Percentiles rank a stretch among this genome's conserved stretches.
Evolutionary conservation across 495 filamentous ascomycete genomes (phyloP).

Genomic region (Achaetomiella virescens): DNA sequence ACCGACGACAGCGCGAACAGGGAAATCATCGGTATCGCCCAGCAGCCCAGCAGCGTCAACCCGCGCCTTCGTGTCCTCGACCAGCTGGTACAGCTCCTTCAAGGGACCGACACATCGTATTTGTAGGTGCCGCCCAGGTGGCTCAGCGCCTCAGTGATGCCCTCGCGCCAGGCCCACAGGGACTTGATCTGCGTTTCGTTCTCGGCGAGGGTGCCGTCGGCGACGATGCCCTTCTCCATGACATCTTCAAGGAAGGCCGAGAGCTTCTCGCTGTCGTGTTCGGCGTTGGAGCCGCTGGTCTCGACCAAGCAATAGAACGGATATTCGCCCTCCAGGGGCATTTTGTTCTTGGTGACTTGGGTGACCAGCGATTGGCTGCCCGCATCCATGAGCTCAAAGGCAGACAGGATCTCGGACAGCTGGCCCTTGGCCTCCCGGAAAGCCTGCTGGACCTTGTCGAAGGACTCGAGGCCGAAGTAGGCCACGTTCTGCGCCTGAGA

Average conservation of each 20-base stretch:
- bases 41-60: slow-evolving; percentile 68
- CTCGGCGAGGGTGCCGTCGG: slow-evolving; percentile 84
- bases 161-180: slow-evolving; percentile 90
- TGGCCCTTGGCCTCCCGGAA: slow-evolving; percentile 84
- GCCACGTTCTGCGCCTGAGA: slow-evolving; percentile 82
- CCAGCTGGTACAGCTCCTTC: slow-evolving; percentile 76
- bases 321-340: slow-evolving; percentile 71
- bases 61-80: slow-evolving; percentile 70
- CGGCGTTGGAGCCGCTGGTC: slow-evolving; percentile 87
- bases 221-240: slow-evolving; percentile 75
- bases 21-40: slow-evolving; percentile 67
- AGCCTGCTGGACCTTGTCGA: slow-evolving; percentile 74
- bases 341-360: slow-evolving; percentile 65
- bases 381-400: slow-evolving; percentile 95
- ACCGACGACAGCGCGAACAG: slow-evolving; percentile 83
- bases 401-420: slow-evolving; percentile 89
- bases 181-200: slow-evolving; percentile 81
- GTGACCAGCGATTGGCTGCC: slow-evolving; percentile 69
- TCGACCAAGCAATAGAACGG: slow-evolving; percentile 97
- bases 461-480: slow-evolving; percentile 79
- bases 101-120: slow-evolving; percentile 96
- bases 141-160: slow-evolving; percentile 77
- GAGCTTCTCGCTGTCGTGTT: slow-evolving; percentile 87
- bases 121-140: slow-evolving; percentile 97
- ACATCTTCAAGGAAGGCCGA: slow-evolving; percentile 81